These are phyloP conservation scores for Plasmopara viticola DNA, from an alignment of 352 stramenopile genomes.

Conservation along the genomic window DNA sequence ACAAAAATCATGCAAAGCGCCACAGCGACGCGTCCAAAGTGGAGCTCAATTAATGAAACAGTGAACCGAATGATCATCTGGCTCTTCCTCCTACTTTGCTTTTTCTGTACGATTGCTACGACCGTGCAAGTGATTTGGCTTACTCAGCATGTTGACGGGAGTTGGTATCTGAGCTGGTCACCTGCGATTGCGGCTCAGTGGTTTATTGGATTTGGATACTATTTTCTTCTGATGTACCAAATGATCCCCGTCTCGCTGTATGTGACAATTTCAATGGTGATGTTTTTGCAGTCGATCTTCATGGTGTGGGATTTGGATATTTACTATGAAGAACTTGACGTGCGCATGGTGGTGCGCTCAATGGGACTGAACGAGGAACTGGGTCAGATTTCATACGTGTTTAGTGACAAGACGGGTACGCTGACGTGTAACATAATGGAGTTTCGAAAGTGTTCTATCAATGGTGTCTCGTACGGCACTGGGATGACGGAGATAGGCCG, in stretches of 20 bases:
- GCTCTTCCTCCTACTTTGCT: slow-evolving; percentile 60
- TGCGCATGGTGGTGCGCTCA: slow-evolving; percentile 71
- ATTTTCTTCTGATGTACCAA: slow-evolving; percentile 94
- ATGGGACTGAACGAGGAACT: slow-evolving; percentile 89
- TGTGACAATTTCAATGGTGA: slow-evolving; percentile 95
- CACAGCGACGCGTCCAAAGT: slow-evolving; percentile 53
- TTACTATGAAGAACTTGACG: slow-evolving; percentile 90
- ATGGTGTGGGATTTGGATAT: slow-evolving; percentile 89
- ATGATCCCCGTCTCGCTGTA: slow-evolving; percentile 98
- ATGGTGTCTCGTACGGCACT: slow-evolving; percentile 89
- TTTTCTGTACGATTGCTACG: slow-evolving; percentile 48
- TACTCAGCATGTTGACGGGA: slow-evolving; percentile 37
- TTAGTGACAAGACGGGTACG: slow-evolving; percentile 93
- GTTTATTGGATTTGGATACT: slow-evolving; percentile 85
- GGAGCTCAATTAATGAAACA: slow-evolving; percentile 76
- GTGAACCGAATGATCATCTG: slow-evolving; percentile 80
- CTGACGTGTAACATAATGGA: slow-evolving; percentile 93
- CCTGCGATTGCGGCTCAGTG: slow-evolving; percentile 43
- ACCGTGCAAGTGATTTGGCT: slow-evolving; percentile 63
- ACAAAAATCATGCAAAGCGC: slow-evolving; percentile 84
- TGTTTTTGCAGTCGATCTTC: slow-evolving; percentile 92
- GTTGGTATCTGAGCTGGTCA: slow-evolving; percentile 47
- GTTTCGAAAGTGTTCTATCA: slow-evolving; percentile 93
- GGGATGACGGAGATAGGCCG: slow-evolving; percentile 77
- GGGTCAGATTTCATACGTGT: slow-evolving; percentile 89